phyloP scores from a whole-genome alignment of 208 protist species.

The Trypanosomatidae sp. region DNA sequence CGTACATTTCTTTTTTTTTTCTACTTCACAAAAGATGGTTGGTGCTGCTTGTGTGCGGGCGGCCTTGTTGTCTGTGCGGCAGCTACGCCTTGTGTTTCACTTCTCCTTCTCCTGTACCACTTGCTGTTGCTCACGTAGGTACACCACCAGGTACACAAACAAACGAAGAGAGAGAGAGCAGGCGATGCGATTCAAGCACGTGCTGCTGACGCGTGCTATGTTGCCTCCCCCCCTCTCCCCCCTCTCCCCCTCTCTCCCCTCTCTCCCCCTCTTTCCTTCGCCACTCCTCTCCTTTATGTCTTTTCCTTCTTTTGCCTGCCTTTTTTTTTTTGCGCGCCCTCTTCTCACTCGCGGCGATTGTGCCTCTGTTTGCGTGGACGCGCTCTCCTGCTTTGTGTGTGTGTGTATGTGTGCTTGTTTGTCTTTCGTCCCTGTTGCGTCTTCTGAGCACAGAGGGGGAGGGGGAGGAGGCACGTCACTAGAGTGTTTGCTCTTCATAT shows the following conservation, averaged over 20 bases:
- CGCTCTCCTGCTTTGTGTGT: too few species aligned
- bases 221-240: not conserved
- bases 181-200: too few species aligned
- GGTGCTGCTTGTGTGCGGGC: not conserved
- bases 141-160: not conserved
- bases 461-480: not conserved
- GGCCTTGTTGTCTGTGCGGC: not conserved
- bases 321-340: too few species aligned
- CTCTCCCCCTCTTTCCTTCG: not conserved
- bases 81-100: not conserved
- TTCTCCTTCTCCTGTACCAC: conserved; percentile 4
- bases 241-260: not conserved
- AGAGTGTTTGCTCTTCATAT: not conserved
- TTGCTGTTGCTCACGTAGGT: not conserved
- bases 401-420: not conserved
- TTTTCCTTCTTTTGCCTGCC: not conserved
- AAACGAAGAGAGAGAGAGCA: not conserved
- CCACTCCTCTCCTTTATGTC: not conserved
- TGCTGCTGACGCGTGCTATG: not conserved
- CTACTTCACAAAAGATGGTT: not conserved
- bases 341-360: too few species aligned
- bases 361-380: too few species aligned
- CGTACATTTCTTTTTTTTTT: not conserved
- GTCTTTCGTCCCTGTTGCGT: not conserved
- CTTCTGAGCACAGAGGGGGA: not conserved